Evolutionary conservation across 495 filamentous ascomycete genomes (phyloP), one percentile per base, ranked within the genome.

Genomic region (Tuber umbilicatum): DNA sequence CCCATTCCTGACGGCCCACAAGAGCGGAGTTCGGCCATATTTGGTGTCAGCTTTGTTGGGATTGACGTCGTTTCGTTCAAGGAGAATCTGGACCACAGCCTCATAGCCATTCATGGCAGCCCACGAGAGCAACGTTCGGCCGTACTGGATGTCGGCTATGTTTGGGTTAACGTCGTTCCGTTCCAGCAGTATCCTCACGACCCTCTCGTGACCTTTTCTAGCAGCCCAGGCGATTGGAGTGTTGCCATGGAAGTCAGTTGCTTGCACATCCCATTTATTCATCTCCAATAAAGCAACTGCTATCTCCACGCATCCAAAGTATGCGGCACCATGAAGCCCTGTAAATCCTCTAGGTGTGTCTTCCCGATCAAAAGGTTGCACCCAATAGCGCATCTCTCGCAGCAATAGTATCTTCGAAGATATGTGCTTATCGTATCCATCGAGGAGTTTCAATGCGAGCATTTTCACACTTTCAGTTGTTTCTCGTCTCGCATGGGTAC

Each of bases 171-270:
- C 39, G 5, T 40, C 39, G 39, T 7, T 10, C 39, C 39, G 39
- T 40, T 40, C 39, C 39, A 40, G 39, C 39, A 40, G 5, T 40
- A 40, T 40, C 39, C 39, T 40, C 5, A 40, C 39, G 6, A 9
- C 39, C 39, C 39, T 9, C 39, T 40, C 39, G 10, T 40, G 39
- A 9, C 81, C 82, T 2, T 72, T 78, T 60, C 76, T 69, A 43
- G 83, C 83, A 37, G 83, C 83, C 67, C 69, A 76, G n/a, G 35
- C 75, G 0, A 84, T 73, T 50, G 83, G 74, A 64, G 82, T 81
- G 60, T 67, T 74, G 31, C 72, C 70, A 41, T 50, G 1, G 38
- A 31, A 68, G 43, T 55, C 70, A 68, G 70, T 35, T 21, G 76
- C 19, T 12, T 79, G 73, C 27, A 84, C 69, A n/a, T 83, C 73